A percentile compares a stretch with the other conserved stretches of the same genome.
Conservation (phyloP, 345 rosid genomes). For the Eucalyptus regnans region DNA sequence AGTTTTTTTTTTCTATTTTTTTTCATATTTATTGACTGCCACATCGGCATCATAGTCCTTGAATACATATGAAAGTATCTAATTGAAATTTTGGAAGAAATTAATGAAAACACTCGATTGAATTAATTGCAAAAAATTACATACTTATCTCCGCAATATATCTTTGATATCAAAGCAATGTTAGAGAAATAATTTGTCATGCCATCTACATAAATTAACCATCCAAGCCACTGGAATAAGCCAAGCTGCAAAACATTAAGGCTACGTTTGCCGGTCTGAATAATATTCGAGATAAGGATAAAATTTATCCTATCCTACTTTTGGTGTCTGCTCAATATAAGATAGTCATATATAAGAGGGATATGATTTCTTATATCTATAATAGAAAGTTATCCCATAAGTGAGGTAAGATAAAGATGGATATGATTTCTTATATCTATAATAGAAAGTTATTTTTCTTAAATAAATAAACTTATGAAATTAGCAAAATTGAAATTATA, state of each 20-base stretch:
- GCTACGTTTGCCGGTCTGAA: fast-evolving
- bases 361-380: too few relatives aligned
- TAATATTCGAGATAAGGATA: fast-evolving
- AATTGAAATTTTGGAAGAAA: not conserved
- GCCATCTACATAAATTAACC: not conserved
- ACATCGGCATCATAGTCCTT: not conserved
- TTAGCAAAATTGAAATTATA: too few relatives aligned
- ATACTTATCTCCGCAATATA: not conserved
- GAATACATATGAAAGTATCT: not conserved
- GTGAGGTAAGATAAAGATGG: too few relatives aligned
- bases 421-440: too few relatives aligned
- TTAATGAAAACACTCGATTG: not conserved
- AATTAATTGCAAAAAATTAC: not conserved
- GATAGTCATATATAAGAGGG: too few relatives aligned
- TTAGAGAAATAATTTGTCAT: not conserved
- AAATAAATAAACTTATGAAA: too few relatives aligned
- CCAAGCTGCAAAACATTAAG: not conserved
- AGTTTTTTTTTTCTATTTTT: not conserved
- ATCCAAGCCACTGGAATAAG: not conserved
- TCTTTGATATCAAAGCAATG: not conserved
- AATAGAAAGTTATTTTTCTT: too few relatives aligned
- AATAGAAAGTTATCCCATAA: too few relatives aligned
- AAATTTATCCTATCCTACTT: too few relatives aligned
- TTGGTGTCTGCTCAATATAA: too few relatives aligned
- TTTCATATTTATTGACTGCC: not conserved